These are phyloP conservation scores for Edaphochlamys debaryana DNA, from an alignment of 139 green algal genomes.

Conservation along the genomic window DNA sequence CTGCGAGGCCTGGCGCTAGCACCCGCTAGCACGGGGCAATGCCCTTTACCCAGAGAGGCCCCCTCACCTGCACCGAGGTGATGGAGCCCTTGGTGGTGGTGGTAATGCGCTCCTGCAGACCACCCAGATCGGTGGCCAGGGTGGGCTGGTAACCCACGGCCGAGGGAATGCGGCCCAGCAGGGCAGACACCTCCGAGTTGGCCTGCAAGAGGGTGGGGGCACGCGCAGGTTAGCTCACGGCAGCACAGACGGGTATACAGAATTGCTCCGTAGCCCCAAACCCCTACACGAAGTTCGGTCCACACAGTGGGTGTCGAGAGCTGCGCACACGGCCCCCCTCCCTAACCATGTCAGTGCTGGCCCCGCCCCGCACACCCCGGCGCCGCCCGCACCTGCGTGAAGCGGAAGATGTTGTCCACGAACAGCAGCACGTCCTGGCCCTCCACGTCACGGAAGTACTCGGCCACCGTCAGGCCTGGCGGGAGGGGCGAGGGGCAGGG, in stretches of 20 bases:
- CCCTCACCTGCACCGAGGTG: constrained; percentile 97
- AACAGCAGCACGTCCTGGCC: constrained; percentile 99
- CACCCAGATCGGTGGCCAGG: constrained; percentile 96
- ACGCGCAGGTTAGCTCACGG: too few species aligned
- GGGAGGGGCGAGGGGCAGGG: too few species aligned
- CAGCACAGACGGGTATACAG: too few species aligned
- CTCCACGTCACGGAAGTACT: constrained; percentile 99
- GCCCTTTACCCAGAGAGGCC: too few species aligned
- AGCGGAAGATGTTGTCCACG: constrained; percentile 99
- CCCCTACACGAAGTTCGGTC: too few species aligned
- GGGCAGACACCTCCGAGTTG: constrained; percentile 98
- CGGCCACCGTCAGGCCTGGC: constrained; percentile 95
- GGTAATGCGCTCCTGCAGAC: constrained; percentile 98
- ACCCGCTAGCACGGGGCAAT: too few species aligned
- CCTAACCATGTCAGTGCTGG: too few species aligned
- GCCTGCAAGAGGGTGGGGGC: constrained; percentile 75
- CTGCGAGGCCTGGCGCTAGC: too few species aligned
- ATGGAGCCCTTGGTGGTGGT: constrained; percentile 99
- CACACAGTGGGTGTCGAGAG: too few species aligned
- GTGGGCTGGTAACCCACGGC: constrained; percentile 99
- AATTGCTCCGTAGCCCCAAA: too few species aligned
- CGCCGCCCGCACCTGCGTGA: constrained; percentile 98
- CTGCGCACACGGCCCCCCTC: too few species aligned
- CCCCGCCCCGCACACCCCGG: background rate
- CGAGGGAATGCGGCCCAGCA: constrained; percentile 99